phyloP scores from a whole-genome alignment of 352 stramenopile species.

The Phytopythium delawarense region DNA sequence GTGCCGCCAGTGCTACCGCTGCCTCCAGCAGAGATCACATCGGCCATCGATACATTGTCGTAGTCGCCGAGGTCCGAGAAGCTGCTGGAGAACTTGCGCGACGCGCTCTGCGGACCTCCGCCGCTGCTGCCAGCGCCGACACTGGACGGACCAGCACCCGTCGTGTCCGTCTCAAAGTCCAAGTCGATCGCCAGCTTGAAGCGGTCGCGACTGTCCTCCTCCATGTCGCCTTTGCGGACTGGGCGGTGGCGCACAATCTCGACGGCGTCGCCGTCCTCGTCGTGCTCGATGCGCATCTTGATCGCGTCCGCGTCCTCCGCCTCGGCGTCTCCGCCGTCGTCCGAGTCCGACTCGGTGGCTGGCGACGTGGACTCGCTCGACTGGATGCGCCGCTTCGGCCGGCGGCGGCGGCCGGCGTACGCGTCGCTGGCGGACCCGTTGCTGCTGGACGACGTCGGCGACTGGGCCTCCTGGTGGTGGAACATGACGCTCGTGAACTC shows the following conservation, averaged over 20 bases:
- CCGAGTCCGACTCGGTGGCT: constrained; percentile 29
- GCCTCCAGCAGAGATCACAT: constrained; percentile 34
- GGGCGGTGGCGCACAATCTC: constrained; percentile 34
- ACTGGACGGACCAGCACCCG: constrained; percentile 11
- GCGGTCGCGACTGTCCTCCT: constrained; percentile 28
- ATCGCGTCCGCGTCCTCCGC: neutral
- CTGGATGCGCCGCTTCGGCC: constrained; percentile 5
- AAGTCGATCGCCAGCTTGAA: constrained; percentile 57
- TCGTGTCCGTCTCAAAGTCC: constrained; percentile 63
- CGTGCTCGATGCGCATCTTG: neutral
- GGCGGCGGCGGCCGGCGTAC: constrained; percentile 7
- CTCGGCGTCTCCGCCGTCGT: constrained; percentile 15
- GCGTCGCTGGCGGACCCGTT: constrained; percentile 37
- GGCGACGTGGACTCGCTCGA: constrained; percentile 17
- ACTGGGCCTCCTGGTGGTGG: constrained; percentile 29
- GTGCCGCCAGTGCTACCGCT: constrained; percentile 25
- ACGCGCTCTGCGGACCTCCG: constrained; percentile 36
- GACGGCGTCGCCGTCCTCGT: constrained; percentile 24
- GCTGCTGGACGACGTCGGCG: constrained; percentile 56
- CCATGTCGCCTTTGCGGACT: constrained; percentile 12
- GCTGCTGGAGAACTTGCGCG: constrained; percentile 80
- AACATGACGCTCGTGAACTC: constrained; percentile 31
- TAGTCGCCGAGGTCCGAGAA: constrained; percentile 87
- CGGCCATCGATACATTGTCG: constrained; percentile 74
- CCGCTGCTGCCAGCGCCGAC: constrained; percentile 3